Conservation (phyloP, 108 stramenopile genomes). For the Hondaea fermentalgiana region DNA sequence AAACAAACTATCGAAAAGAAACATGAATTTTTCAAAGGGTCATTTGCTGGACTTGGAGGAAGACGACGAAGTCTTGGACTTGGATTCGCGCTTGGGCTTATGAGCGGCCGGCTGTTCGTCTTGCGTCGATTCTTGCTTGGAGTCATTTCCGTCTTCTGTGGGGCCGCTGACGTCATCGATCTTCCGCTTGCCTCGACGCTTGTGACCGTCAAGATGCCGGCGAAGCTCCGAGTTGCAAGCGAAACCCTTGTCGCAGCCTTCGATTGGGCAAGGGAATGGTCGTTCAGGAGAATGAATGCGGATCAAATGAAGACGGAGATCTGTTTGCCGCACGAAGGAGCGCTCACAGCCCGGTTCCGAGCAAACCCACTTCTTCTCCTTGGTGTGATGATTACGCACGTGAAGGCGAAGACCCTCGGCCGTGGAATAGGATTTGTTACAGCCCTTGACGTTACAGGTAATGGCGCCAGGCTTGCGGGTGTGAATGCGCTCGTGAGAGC, state of each 20-base stretch:
- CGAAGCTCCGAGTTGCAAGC: not conserved
- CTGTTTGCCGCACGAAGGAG: conserved; percentile 9
- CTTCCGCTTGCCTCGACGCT: not conserved
- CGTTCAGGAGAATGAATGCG: not conserved
- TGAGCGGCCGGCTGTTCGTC: not conserved
- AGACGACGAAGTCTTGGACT: not conserved
- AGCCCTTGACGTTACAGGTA: not conserved
- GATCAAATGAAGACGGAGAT: not conserved
- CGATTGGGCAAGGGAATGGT: not conserved
- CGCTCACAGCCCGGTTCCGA: not conserved
- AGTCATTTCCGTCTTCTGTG: not conserved
- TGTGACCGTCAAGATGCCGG: not conserved
- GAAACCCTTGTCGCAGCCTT: not conserved
- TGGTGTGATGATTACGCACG: not conserved
- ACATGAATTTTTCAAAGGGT: too few relatives aligned
- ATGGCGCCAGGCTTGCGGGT: not conserved
- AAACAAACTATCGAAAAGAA: too few relatives aligned
- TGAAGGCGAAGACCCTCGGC: conserved; percentile 1
- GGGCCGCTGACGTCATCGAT: not conserved
- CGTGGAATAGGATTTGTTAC: not conserved
- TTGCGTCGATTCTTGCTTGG: not conserved
- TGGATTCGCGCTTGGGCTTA: not conserved
- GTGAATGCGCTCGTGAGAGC: not conserved
- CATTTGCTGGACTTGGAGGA: too few relatives aligned
- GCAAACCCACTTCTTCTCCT: not conserved